Percentiles rank a stretch among this genome's conserved stretches.
Evolutionary conservation across 208 protist species (phyloP).

Genomic region (Wallacemonas rigidus): DNA sequence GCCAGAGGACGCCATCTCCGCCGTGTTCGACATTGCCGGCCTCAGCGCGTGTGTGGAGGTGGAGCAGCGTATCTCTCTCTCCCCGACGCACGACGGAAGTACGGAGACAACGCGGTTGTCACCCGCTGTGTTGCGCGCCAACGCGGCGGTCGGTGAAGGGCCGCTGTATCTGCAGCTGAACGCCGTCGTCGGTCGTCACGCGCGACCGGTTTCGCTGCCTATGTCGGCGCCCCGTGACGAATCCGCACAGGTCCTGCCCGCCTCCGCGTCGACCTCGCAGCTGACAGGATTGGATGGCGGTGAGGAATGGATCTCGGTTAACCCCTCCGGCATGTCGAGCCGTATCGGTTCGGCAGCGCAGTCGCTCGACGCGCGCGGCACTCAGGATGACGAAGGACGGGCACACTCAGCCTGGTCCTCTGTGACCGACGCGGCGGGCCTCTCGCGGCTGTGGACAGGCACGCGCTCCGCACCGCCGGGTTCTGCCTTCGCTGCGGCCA

Average conservation of each 20-base stretch:
- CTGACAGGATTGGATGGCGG: neutral
- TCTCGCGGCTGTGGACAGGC: neutral
- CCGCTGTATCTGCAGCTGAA: constrained; percentile 2
- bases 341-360: neutral
- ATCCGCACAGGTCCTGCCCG: neutral
- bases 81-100: neutral
- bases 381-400: neutral
- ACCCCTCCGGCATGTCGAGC: neutral
- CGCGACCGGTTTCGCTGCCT: constrained; percentile 4
- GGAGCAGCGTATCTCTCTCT: neutral
- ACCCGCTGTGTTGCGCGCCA: neutral
- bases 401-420: neutral
- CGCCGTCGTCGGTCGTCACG: constrained; percentile 4
- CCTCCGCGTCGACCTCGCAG: neutral
- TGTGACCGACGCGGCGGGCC: neutral
- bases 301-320: constrained; percentile 6
- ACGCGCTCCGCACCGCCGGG: constrained; percentile 1
- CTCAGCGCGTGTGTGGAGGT: constrained; percentile 21
- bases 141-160: neutral
- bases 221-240: no score
- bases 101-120: neutral
- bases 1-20: constrained; percentile 20
- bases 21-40: constrained; percentile 37
- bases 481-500: neutral
- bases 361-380: neutral